phyloP scores from a whole-genome alignment of 768 basidiomycete genomes.

The Agaricus sinodeliciosus region DNA sequence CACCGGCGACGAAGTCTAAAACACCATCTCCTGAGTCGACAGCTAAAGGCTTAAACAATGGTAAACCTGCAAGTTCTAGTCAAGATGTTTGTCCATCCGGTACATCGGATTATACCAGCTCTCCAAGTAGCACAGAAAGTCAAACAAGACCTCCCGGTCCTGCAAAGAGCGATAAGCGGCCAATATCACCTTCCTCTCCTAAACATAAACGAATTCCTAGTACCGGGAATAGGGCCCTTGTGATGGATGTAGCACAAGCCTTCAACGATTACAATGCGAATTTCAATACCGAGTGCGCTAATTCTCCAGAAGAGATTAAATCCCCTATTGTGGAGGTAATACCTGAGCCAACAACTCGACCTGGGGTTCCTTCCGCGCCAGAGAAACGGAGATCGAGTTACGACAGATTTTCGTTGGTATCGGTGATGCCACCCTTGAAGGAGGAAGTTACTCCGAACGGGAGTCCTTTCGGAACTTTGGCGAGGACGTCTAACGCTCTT shows the following conservation, averaged over 20 bases:
- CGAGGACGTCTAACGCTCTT: constrained; percentile 19
- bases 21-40: constrained; percentile 8
- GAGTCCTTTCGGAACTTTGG: constrained; percentile 49
- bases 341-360: constrained; percentile 14
- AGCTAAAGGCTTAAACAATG: not conserved
- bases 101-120: constrained; percentile 1
- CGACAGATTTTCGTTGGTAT: constrained; percentile 57
- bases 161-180: constrained; percentile 16
- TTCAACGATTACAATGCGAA: constrained; percentile 28
- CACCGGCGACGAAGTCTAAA: not conserved
- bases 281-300: not conserved
- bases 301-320: constrained; percentile 4
- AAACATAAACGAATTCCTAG: constrained; percentile 56
- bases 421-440: constrained; percentile 50
- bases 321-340: constrained; percentile 1
- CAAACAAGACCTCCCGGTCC: constrained; percentile 4
- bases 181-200: constrained; percentile 25
- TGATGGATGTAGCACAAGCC: constrained; percentile 74
- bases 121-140: not conserved
- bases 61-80: not conserved
- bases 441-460: constrained; percentile 60
- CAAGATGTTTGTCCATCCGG: constrained; percentile 1
- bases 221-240: constrained; percentile 61
- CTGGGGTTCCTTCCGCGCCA: constrained; percentile 23
- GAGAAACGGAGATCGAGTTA: constrained; percentile 65